Evolutionary conservation across 345 rosid species (phyloP), one percentile per base, ranked within the genome.

Genomic region (Corchorus capsularis): DNA sequence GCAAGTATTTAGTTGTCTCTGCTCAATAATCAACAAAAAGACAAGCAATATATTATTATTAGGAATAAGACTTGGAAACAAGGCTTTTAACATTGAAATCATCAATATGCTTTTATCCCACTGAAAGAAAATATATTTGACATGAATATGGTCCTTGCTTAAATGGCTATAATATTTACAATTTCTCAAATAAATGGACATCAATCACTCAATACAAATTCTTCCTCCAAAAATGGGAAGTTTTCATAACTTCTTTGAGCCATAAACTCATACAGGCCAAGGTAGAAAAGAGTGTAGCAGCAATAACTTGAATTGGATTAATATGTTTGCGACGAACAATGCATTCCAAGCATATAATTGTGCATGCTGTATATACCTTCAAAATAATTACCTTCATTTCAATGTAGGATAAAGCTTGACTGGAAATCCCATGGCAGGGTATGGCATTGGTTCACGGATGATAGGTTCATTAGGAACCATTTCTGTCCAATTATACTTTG

Each of bases 341-440:
- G 27, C 27, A 27, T 27, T 27, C 27, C 27, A 0, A 27, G 27
- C 27, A 27, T 27, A 27, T 27, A 27, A 27, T 27, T 27, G 27
- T 27, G 27, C 27, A 27, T 27, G 27, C 27, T 27, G 27, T 1
- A 27, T 27, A 27, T 27, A 27, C 27, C 27, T 27, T 27, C 27
- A 27, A 27, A 27, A 27, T 27, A 27, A 27, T 27, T 27, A 27
- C 27, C 27, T 27, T 27, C 27, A 27, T 27, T 27, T 27, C 27
- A 27, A 27, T 27, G 27, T 70, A 17, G 61, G 49, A 52, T 52
- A 34, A 53, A 70, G 61, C 32, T 17, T 70, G 61, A 70, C 9
- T 8, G 73, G 73, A 35, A 70, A 61, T 53, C 73, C 73, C 73
- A 70, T 70, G 46, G 73, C 61, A 70, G 73, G 73, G 61, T 70